Conservation (phyloP, 148 eudicot species). For the Rhododendron vialii region DNA sequence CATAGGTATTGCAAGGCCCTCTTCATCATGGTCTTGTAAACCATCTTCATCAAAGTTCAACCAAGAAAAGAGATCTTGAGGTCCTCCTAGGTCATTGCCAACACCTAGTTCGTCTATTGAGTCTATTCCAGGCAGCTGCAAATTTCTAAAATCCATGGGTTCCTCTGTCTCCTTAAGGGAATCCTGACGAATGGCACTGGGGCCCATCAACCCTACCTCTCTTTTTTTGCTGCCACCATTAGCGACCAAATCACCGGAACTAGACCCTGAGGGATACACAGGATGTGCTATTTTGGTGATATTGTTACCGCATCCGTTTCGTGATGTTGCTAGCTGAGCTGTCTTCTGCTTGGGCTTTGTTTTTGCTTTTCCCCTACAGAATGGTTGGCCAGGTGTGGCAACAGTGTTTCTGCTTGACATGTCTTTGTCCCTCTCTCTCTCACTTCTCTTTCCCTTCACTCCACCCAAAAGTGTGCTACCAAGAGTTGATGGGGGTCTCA, state of each 20-base stretch:
- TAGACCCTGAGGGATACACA: background rate
- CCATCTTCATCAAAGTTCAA: constrained; percentile 40
- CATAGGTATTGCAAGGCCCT: constrained; percentile 53
- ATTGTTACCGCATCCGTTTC: constrained; percentile 23
- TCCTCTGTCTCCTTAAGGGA: constrained; percentile 27
- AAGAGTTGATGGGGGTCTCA: constrained; percentile 37
- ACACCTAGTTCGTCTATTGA: constrained; percentile 5
- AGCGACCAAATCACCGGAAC: constrained; percentile 16
- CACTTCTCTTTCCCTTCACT: constrained; percentile 85
- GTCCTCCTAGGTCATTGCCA: constrained; percentile 2
- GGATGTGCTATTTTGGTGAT: background rate
- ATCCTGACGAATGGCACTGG: constrained; percentile 17
- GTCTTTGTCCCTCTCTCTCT: constrained; percentile 45
- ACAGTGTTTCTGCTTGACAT: constrained; percentile 20
- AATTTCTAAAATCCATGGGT: constrained; percentile 23
- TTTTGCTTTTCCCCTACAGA: constrained; percentile 67
- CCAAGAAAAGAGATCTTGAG: constrained; percentile 4
- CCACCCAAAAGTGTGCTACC: constrained; percentile 50
- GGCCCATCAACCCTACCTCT: constrained; percentile 8
- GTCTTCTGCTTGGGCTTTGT: constrained; percentile 83
- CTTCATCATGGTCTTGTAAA: constrained; percentile 40
- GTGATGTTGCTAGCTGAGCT: constrained; percentile 54
- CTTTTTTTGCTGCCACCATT: constrained; percentile 12
- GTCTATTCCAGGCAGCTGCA: constrained; percentile 33
- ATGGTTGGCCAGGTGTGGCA: constrained; percentile 46